These are phyloP conservation scores for Acanthamoeba lenticulata DNA, from an alignment of 208 protist species.

Conservation along the genomic window DNA sequence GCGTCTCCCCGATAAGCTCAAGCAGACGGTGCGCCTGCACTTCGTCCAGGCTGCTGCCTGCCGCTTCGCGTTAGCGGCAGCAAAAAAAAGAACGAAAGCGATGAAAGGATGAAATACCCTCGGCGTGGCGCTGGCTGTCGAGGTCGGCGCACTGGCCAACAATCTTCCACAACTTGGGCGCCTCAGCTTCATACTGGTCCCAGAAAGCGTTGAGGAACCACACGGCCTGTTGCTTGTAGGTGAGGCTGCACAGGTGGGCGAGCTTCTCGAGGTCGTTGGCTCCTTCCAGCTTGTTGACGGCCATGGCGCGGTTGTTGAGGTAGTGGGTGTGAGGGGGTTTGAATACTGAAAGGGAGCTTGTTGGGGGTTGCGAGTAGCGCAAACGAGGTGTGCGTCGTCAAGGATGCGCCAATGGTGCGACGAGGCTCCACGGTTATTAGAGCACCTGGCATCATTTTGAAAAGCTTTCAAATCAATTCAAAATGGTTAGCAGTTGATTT, in stretches of 20 bases:
- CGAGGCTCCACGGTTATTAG: no score
- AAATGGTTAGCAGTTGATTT: no score
- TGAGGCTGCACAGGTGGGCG: not conserved
- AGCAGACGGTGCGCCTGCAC: not conserved
- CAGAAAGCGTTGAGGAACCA: conserved; percentile 57
- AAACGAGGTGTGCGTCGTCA: no score
- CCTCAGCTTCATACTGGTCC: not conserved
- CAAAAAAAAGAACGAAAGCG: not conserved
- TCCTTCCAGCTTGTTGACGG: not conserved
- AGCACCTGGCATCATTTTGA: no score
- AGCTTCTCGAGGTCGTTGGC: not conserved
- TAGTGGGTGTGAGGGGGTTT: no score
- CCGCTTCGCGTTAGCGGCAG: not conserved
- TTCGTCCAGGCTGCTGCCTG: not conserved
- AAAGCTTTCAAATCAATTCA: no score
- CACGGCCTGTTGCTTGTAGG: conserved; percentile 2
- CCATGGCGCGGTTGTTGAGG: no score
- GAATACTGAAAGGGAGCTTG: no score
- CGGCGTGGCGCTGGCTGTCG: not conserved
- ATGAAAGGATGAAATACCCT: not conserved
- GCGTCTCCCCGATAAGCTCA: conserved; percentile 3
- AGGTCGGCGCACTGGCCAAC: not conserved
- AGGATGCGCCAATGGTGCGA: no score
- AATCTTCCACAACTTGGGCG: not conserved
- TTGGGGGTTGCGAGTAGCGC: no score